phyloP scores from a whole-genome alignment of 2,329 filamentous ascomycete species.

The Chaetomiaceae sp. region DNA sequence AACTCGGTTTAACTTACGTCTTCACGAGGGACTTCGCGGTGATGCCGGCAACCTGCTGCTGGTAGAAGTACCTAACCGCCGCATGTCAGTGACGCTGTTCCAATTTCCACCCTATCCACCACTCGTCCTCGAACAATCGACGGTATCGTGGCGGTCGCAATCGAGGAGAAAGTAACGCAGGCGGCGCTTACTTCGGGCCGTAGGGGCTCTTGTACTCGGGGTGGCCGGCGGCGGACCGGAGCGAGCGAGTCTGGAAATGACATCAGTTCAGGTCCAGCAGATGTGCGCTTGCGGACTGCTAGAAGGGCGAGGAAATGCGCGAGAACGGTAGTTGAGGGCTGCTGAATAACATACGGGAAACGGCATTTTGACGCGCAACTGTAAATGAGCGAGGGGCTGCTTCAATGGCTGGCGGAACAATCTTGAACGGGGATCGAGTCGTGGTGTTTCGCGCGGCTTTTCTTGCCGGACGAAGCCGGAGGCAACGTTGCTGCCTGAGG shows the following conservation, averaged over 20 bases:
- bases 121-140: slow-evolving; percentile 4
- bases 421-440: slow-evolving; percentile 19
- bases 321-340: neutral
- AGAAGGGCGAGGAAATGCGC: neutral
- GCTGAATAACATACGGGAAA: slow-evolving; percentile 25
- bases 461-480: slow-evolving; percentile 30
- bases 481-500: slow-evolving; percentile 24
- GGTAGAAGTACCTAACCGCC: slow-evolving; percentile 51
- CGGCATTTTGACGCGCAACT: slow-evolving; percentile 24
- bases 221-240: slow-evolving; percentile 31
- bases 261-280: slow-evolving; percentile 28
- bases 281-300: neutral
- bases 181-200: slow-evolving; percentile 56
- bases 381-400: slow-evolving; percentile 21
- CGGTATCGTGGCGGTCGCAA: neutral
- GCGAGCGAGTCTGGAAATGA: slow-evolving; percentile 39
- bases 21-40: slow-evolving; percentile 41
- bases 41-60: slow-evolving; percentile 49
- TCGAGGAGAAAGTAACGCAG: neutral
- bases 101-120: too few species aligned
- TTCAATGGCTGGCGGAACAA: slow-evolving; percentile 24
- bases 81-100: slow-evolving; percentile 31
- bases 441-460: slow-evolving; percentile 27
- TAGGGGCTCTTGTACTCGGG: slow-evolving; percentile 55
- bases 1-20: slow-evolving; percentile 47